These are phyloP conservation scores for Angophora floribunda DNA, from an alignment of 345 rosid species.

Conservation along the genomic window DNA sequence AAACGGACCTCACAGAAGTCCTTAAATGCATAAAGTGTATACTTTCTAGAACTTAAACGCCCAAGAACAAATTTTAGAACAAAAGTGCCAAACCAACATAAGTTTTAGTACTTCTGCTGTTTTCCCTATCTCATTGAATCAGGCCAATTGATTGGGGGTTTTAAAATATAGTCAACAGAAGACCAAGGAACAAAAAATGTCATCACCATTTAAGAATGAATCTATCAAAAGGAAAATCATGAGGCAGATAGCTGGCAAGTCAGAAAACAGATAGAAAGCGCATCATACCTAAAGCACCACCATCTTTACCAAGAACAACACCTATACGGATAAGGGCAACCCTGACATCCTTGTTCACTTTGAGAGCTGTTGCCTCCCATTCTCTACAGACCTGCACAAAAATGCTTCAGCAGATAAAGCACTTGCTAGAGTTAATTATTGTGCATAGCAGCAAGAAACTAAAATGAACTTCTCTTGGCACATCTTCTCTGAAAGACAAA, in stretches of 20 bases:
- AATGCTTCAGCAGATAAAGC: background rate
- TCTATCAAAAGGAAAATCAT: background rate
- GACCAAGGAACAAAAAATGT: background rate
- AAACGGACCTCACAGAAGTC: background rate
- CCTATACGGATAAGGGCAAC: conserved; percentile 85
- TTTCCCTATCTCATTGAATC: background rate
- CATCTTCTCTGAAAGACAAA: background rate
- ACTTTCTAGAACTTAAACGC: background rate
- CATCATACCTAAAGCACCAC: conserved; percentile 82
- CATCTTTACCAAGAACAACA: conserved; percentile 95
- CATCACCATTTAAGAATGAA: background rate
- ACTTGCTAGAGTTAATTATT: background rate
- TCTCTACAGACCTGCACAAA: conserved; percentile 77
- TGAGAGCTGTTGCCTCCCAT: conserved; percentile 81
- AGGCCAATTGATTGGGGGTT: background rate
- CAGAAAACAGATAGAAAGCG: background rate
- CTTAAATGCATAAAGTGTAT: background rate
- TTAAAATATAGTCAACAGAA: background rate
- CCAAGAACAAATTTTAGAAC: background rate
- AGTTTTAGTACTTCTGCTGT: background rate
- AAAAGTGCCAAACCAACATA: background rate
- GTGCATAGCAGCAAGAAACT: background rate
- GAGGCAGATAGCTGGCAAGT: background rate
- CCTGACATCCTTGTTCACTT: conserved; percentile 68
- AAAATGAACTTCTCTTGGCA: background rate